A percentile compares a stretch with the other conserved stretches of the same genome.
Evolutionary conservation across 305 asterid genomes (phyloP).

Genomic region (Lippia alba): DNA sequence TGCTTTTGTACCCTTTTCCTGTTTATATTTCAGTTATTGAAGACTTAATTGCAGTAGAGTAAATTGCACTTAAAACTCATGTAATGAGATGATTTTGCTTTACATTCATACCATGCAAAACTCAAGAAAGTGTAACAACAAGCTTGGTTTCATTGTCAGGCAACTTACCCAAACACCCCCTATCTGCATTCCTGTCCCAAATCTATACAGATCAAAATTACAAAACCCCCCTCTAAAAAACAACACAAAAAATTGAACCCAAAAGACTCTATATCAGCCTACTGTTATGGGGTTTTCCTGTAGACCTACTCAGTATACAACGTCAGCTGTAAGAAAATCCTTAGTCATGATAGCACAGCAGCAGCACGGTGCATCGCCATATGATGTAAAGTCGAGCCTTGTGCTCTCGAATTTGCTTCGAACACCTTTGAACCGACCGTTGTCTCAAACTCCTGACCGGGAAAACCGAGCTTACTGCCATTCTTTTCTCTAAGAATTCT

Average conservation of each 20-base stretch:
- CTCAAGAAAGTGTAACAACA: constrained; percentile 24
- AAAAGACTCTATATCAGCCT: constrained; percentile 14
- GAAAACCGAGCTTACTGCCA: constrained; percentile 44
- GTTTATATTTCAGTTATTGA: not conserved
- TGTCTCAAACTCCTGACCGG: constrained; percentile 47
- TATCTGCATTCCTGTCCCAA: constrained; percentile 10
- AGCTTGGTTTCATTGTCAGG: constrained; percentile 25
- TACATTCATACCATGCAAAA: constrained; percentile 16
- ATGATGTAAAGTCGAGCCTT: constrained; percentile 61
- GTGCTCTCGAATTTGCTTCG: constrained; percentile 58
- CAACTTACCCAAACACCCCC: not conserved
- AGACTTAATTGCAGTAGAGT: not conserved
- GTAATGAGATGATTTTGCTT: constrained; percentile 15
- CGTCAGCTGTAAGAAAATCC: not conserved
- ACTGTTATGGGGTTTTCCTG: constrained; percentile 21
- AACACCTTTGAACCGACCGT: constrained; percentile 44
- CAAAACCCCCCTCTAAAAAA: not conserved
- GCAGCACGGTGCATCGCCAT: constrained; percentile 59
- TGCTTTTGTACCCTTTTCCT: too few relatives aligned
- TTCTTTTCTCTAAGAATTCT: constrained; percentile 18
- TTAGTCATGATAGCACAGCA: constrained; percentile 58
- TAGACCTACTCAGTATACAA: constrained; percentile 6
- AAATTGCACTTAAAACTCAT: constrained; percentile 3
- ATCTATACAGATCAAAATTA: constrained; percentile 35
- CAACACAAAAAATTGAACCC: not conserved